Percentiles rank a stretch among this genome's conserved stretches.
These are phyloP conservation scores for Eucalyptus polybractea DNA, from an alignment of 345 rosid genomes.

Conservation along the genomic window DNA sequence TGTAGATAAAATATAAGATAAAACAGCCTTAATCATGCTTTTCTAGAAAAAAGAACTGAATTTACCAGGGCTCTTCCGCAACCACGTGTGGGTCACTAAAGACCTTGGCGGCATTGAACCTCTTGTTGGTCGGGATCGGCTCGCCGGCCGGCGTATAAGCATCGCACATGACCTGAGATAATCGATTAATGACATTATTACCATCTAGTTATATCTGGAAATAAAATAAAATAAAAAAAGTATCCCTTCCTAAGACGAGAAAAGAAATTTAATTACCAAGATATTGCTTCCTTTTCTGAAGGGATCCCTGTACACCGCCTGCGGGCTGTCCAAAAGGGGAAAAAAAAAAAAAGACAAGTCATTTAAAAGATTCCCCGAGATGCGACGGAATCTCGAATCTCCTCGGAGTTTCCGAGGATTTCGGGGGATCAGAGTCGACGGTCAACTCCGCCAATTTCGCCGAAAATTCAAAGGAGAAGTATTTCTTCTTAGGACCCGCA, in stretches of 20 bases:
- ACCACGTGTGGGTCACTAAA: constrained; percentile 44
- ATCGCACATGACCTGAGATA: constrained; percentile 58
- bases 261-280: constrained; percentile 20
- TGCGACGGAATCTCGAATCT: background rate
- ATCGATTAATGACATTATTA: background rate
- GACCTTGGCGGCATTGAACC: constrained; percentile 49
- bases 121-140: constrained; percentile 59
- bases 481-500: background rate
- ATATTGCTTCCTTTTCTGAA: constrained; percentile 68
- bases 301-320: constrained; percentile 65
- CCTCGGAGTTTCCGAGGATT: background rate
- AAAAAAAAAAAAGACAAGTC: background rate
- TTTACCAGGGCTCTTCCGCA: constrained; percentile 63
- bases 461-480: background rate
- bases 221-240: background rate
- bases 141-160: constrained; percentile 57
- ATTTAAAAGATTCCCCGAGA: background rate
- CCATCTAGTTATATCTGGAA: background rate
- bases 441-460: background rate
- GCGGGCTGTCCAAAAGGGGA: constrained; percentile 23
- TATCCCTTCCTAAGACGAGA: background rate
- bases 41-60: background rate
- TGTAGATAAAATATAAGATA: background rate
- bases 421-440: background rate
- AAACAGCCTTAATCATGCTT: background rate